A percentile compares a stretch with the other conserved stretches of the same genome.
These are phyloP conservation scores for Verticillium tricorpus DNA, from an alignment of 2,329 filamentous ascomycete species.

Conservation along the genomic window DNA sequence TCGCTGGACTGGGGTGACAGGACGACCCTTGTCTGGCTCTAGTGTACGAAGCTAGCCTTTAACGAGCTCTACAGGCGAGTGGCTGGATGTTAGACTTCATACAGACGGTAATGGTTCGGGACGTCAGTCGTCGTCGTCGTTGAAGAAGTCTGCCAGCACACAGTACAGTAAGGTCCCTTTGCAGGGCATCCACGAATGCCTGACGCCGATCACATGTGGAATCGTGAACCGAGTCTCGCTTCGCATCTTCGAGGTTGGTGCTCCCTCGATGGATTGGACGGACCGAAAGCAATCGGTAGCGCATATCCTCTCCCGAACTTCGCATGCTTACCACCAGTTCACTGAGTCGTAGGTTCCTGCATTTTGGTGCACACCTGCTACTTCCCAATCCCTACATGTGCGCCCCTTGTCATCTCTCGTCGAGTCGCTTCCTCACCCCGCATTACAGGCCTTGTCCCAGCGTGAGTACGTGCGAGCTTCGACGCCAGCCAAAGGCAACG, in stretches of 20 bases:
- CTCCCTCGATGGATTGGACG: neutral
- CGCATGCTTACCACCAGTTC: neutral
- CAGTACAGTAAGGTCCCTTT: too few species aligned
- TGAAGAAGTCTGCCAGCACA: too few species aligned
- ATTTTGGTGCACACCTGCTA: too few species aligned
- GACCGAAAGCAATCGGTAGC: neutral
- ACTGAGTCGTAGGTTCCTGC: neutral
- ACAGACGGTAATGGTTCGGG: too few species aligned
- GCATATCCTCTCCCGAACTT: neutral
- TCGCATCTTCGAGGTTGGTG: neutral
- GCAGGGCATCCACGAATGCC: neutral
- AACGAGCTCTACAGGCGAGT: neutral
- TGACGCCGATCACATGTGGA: neutral
- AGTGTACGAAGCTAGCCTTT: neutral
- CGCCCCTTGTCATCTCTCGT: neutral
- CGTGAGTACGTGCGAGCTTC: neutral
- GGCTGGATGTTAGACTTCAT: too few species aligned
- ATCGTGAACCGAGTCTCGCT: neutral
- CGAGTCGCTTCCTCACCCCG: neutral
- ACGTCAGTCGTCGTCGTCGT: too few species aligned
- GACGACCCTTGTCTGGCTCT: neutral
- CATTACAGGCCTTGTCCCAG: neutral
- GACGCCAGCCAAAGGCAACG: neutral
- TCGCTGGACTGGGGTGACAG: neutral
- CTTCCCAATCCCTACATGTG: too few species aligned